Conservation (phyloP, 306 rosid species). For the Coriaria nepalensis region DNA sequence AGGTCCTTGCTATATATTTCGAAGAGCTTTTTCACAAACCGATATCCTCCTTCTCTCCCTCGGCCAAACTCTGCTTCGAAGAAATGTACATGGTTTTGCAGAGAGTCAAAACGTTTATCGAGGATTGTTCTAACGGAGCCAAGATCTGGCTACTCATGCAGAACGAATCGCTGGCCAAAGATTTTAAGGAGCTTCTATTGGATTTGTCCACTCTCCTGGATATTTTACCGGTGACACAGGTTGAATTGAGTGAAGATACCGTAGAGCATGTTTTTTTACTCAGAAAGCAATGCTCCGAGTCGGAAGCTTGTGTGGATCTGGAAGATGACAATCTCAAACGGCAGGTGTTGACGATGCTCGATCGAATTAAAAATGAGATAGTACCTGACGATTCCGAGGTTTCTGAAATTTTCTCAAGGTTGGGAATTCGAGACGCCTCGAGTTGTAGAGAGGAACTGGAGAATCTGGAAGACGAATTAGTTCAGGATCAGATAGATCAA, state of each 20-base stretch:
- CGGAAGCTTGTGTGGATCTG: slow-evolving; percentile 16
- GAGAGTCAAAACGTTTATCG: slow-evolving; percentile 46
- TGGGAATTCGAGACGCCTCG: slow-evolving; percentile 46
- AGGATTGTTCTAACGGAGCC: slow-evolving; percentile 53
- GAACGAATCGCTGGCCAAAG: slow-evolving; percentile 31
- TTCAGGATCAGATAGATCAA: slow-evolving; percentile 53
- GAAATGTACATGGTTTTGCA: slow-evolving; percentile 69
- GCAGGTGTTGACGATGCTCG: slow-evolving; percentile 36
- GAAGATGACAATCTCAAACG: slow-evolving; percentile 29
- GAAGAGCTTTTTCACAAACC: slow-evolving; percentile 36
- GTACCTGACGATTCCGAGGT: slow-evolving; percentile 37
- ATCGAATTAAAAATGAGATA: slow-evolving; percentile 54
- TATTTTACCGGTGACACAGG: slow-evolving; percentile 47
- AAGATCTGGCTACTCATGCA: slow-evolving; percentile 52
- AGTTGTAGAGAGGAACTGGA: slow-evolving; percentile 67
- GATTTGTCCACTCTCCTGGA: slow-evolving; percentile 66
- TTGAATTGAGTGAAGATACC: slow-evolving; percentile 48
- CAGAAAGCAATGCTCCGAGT: slow-evolving; percentile 43
- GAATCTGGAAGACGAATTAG: slow-evolving; percentile 44
- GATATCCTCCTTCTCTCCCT: slow-evolving; percentile 12
- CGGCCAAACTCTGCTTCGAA: slow-evolving; percentile 51
- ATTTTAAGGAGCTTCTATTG: slow-evolving; percentile 46
- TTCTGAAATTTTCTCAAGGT: slow-evolving; percentile 27
- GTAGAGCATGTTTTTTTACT: slow-evolving; percentile 41
- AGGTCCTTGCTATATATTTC: slow-evolving; percentile 40